Evolutionary conservation across 495 filamentous ascomycete species (phyloP).

Genomic region (Aspergillus ostianus): DNA sequence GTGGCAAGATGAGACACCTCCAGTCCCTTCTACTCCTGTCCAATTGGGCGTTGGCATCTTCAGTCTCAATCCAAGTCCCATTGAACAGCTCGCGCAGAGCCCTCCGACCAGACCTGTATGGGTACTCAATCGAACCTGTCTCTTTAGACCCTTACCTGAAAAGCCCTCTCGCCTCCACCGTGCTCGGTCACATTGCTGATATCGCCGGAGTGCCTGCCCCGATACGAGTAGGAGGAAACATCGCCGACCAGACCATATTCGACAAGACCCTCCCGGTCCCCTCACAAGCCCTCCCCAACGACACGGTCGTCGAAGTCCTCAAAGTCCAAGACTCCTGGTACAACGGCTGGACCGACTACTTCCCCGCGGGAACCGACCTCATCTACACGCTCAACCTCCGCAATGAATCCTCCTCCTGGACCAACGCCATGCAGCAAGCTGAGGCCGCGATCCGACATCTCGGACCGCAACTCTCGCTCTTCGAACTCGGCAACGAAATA

Average conservation of each 20-base stretch:
- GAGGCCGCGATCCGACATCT: constrained; percentile 5
- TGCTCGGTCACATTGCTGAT: neutral
- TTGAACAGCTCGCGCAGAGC: neutral
- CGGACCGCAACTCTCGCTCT: constrained; percentile 3
- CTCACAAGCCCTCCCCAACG: constrained; percentile 2
- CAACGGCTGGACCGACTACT: constrained; percentile 8
- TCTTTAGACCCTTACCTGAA: constrained; percentile 4
- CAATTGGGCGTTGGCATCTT: neutral
- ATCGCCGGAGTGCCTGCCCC: constrained; percentile 3
- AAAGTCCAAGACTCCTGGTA: constrained; percentile 8
- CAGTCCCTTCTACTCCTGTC: neutral
- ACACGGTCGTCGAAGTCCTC: constrained; percentile 7
- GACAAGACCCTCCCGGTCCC: neutral
- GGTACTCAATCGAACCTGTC: constrained; percentile 10
- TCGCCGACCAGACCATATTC: constrained; percentile 11
- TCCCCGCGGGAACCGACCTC: constrained; percentile 6
- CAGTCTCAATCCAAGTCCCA: constrained; percentile 1
- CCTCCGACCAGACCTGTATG: constrained; percentile 10
- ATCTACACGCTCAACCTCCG: constrained; percentile 12
- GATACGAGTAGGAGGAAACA: constrained; percentile 11
- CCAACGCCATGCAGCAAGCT: constrained; percentile 8
- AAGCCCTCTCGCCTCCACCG: neutral
- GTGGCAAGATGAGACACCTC: neutral
- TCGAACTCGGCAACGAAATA: constrained; percentile 13
- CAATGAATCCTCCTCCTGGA: constrained; percentile 5